Percentiles rank a stretch among this genome's conserved stretches.
Evolutionary conservation across 2,329 filamentous ascomycete species (phyloP).

Genomic region (Penicillium decumbens): DNA sequence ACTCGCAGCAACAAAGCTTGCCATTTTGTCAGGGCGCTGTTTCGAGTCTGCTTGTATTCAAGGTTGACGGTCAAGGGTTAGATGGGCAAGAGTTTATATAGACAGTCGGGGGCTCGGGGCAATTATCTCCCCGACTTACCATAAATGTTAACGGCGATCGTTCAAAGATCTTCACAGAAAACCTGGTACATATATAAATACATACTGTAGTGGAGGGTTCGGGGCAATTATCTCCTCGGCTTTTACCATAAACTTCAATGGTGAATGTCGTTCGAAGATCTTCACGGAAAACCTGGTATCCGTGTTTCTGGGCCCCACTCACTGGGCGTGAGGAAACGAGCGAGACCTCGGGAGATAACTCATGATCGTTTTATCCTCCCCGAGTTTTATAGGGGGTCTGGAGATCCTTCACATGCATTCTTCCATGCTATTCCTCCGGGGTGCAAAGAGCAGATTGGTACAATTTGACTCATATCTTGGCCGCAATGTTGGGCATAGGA

Average conservation of each 20-base stretch:
- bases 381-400: neutral
- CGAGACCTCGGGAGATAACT: neutral
- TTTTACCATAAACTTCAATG: too few species aligned
- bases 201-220: too few species aligned
- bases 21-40: slow-evolving; percentile 6
- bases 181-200: neutral
- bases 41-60: neutral
- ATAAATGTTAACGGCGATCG: too few species aligned
- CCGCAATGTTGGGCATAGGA: too few species aligned
- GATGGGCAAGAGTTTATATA: neutral
- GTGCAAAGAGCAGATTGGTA: too few species aligned
- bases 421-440: too few species aligned
- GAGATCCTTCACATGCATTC: too few species aligned
- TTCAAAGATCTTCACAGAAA: neutral
- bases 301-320: too few species aligned
- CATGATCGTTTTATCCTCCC: neutral
- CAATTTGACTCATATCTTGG: too few species aligned
- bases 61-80: neutral
- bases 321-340: neutral
- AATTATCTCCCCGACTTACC: neutral
- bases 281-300: too few species aligned
- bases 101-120: neutral
- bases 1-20: slow-evolving; percentile 12
- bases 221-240: too few species aligned
- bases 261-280: too few species aligned